Conservation (phyloP, 2,329 filamentous ascomycete species). For the Colletotrichum sp. region DNA sequence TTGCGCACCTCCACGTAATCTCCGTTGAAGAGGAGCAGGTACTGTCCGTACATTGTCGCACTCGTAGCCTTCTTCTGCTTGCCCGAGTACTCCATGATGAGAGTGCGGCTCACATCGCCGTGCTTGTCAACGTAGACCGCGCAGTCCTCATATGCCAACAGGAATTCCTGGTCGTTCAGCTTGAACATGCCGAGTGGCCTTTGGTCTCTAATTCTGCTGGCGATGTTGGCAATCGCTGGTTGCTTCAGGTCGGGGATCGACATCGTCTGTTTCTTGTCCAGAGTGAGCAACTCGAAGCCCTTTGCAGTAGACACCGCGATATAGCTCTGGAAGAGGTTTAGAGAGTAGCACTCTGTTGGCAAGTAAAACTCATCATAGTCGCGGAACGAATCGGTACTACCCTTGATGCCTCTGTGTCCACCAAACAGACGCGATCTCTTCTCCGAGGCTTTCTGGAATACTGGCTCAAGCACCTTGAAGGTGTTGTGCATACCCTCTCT, state of each 20-base stretch:
- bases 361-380: slow-evolving; percentile 99
- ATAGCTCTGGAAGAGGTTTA: slow-evolving; percentile 95
- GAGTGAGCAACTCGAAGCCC: slow-evolving; percentile 93
- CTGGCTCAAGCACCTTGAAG: slow-evolving; percentile 96
- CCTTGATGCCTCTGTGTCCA: slow-evolving; percentile 62
- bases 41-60: slow-evolving; percentile 89
- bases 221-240: slow-evolving; percentile 83
- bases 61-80: slow-evolving; percentile 78
- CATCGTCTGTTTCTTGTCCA: slow-evolving; percentile 97
- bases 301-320: slow-evolving; percentile 90
- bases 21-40: slow-evolving; percentile 90
- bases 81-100: slow-evolving; percentile 99
- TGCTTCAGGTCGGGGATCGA: slow-evolving; percentile 87
- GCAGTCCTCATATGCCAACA: slow-evolving; percentile 93
- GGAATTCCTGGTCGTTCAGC: slow-evolving; percentile 88
- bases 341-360: slow-evolving; percentile 89
- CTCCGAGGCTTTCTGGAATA: slow-evolving; percentile 90
- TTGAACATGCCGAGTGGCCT: slow-evolving; percentile 95
- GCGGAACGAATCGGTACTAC: slow-evolving; percentile 92
- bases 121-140: slow-evolving; percentile 99
- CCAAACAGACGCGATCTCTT: slow-evolving; percentile 76
- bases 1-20: slow-evolving; percentile 98
- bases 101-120: slow-evolving; percentile 89
- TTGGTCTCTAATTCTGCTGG: slow-evolving; percentile 80
- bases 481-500: slow-evolving; percentile 90